Base-by-base conservation (phyloP, 225 moss, liverwort and hornwort species). In the Ulota crispa region DNA sequence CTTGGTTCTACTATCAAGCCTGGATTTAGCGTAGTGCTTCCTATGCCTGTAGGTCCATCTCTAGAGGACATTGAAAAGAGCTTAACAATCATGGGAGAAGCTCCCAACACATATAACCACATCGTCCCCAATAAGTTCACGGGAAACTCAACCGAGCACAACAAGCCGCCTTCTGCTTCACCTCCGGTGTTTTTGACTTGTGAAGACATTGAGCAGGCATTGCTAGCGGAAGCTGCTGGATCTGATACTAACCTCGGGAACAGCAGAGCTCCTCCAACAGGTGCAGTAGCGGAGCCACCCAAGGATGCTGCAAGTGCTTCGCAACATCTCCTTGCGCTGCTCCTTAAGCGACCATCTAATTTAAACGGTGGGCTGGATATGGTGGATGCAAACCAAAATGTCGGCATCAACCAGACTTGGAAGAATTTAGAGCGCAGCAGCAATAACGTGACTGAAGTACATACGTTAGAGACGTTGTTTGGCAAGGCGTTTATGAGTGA, bases 11-110 rank as follows among this genome's bases (percentile, higher is more conserved):
- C 81, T 24, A 50, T 87, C 63, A 92, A 87, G 81, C 84, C 86
- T 79, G 90, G 89, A 69, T 93, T 89, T 50, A 85, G 73, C 78
- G 81, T 89, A 32, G 80, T 93, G 75, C 87, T 82, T 30, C 99
- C 96, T 42, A 99, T 99, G 99, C 99, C 94, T 47, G 87, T 87
- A 64, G 99, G 96, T 69, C 96, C 94, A 68, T 96, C 99, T 9
- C 75, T 99, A 76, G 94, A 93, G 82, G 99, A 99, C 82, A 93
- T 99, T 67, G 99, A 99, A 84, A 96, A 93, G 78, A 89, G 92
- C 68, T 84, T 96, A 31, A 87, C 87, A 69, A 45, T 63, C 70
- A 62, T 80, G 41, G 92, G 84, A 84, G 89, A 83, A 81, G 84
- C 75, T 72, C 45, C 68, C 32, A 85, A 77, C 68, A 64, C 83